phyloP scores from a whole-genome alignment of 148 eudicot genomes.

The Vaccinium corymbosum region DNA sequence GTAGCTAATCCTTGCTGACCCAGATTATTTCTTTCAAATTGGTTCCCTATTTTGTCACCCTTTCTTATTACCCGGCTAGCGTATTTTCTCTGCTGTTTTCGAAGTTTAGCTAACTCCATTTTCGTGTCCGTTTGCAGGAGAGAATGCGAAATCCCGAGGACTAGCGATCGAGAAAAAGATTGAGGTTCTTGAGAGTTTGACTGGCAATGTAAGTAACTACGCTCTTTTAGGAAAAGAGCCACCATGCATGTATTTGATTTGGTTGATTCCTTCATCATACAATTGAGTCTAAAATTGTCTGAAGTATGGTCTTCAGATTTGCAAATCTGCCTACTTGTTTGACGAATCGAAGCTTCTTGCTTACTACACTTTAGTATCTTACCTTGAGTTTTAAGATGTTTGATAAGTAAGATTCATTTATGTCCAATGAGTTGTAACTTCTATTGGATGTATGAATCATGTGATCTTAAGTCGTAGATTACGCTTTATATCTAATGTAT shows the following conservation, averaged over 20 bases:
- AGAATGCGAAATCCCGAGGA: constrained; percentile 54
- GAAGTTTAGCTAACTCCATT: background rate
- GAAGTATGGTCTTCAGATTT: background rate
- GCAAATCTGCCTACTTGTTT: constrained; percentile 5
- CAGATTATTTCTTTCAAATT: background rate
- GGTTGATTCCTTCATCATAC: background rate
- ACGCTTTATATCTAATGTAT: too few relatives aligned
- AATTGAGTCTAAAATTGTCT: background rate
- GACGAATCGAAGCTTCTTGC: background rate
- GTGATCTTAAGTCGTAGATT: too few relatives aligned
- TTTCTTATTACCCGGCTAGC: background rate
- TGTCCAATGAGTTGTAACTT: background rate
- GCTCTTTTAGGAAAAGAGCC: background rate
- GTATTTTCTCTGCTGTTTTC: background rate
- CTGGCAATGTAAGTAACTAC: constrained; percentile 50
- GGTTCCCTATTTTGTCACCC: background rate
- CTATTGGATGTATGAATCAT: background rate
- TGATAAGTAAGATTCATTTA: background rate
- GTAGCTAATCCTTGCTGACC: background rate
- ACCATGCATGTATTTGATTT: background rate
- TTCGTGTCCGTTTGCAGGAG: constrained; percentile 39
- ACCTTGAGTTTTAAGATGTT: background rate
- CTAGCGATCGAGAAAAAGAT: constrained; percentile 76
- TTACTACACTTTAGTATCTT: background rate
- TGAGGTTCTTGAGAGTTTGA: constrained; percentile 69